Percentiles rank a stretch among this genome's conserved stretches.
Conservation (phyloP, 129 eudicot species). For the Ambrosia artemisiifolia region DNA sequence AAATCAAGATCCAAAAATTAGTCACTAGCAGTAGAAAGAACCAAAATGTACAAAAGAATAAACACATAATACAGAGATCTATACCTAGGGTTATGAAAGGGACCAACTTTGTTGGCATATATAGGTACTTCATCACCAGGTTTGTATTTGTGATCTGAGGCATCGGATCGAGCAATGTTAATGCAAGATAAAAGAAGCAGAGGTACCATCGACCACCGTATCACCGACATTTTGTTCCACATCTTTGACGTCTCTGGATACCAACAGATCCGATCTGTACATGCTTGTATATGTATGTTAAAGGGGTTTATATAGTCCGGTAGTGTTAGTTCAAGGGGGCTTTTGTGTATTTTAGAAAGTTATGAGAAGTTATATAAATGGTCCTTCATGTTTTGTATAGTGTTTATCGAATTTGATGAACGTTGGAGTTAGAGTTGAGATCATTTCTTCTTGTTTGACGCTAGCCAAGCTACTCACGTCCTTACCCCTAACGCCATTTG, state of each 20-base stretch:
- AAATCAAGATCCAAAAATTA: conserved; percentile 21
- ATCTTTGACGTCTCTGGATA: conserved; percentile 19
- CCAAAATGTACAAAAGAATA: background rate
- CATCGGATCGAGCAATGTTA: conserved; percentile 52
- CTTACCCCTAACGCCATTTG: no score
- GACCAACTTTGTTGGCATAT: conserved; percentile 90
- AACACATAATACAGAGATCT: conserved; percentile 19
- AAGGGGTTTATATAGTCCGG: conserved; percentile 9
- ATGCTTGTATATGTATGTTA: conserved; percentile 5
- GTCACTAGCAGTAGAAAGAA: conserved; percentile 9
- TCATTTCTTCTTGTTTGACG: no score
- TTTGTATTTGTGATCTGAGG: conserved; percentile 76
- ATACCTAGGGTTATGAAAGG: conserved; percentile 93
- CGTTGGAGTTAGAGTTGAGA: no score
- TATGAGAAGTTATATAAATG: background rate
- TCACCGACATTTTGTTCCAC: conserved; percentile 31
- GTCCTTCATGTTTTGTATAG: conserved; percentile 1
- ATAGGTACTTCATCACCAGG: conserved; percentile 73
- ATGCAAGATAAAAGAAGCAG: conserved; percentile 1
- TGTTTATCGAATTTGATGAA: background rate
- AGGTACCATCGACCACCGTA: conserved; percentile 33
- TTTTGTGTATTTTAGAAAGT: background rate
- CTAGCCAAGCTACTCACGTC: no score
- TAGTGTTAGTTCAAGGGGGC: conserved; percentile 18
- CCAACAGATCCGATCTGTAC: conserved; percentile 28